Conservation (phyloP, 306 rosid genomes). For the Senna tora region DNA sequence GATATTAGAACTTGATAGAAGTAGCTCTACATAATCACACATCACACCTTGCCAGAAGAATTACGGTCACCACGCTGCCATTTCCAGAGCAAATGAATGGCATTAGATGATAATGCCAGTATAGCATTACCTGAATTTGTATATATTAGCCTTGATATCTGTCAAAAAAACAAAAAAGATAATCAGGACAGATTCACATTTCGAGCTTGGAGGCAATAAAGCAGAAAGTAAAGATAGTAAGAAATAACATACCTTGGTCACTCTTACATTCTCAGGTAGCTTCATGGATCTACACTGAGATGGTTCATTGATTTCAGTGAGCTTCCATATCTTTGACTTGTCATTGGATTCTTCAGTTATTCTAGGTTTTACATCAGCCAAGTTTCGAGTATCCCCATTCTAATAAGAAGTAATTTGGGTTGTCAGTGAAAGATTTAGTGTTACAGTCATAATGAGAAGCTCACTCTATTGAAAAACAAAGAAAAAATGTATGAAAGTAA, state of each 20-base stretch:
- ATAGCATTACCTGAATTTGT: slow-evolving; percentile 93
- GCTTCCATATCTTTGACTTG: slow-evolving; percentile 97
- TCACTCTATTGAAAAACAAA: slow-evolving; percentile 18
- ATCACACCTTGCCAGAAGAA: slow-evolving; percentile 70
- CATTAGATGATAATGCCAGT: slow-evolving; percentile 92
- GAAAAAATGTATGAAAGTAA: slow-evolving; percentile 20
- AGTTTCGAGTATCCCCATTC: slow-evolving; percentile 87
- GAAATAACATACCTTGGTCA: slow-evolving; percentile 65
- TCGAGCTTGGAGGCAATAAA: slow-evolving; percentile 12
- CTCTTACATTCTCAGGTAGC: slow-evolving; percentile 84
- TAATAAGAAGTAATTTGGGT: slow-evolving; percentile 38
- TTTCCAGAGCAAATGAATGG: slow-evolving; percentile 93
- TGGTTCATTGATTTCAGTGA: slow-evolving; percentile 86
- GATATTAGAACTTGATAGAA: slow-evolving; percentile 23
- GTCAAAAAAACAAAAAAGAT: slow-evolving; percentile 35
- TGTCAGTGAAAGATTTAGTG: slow-evolving; percentile 19
- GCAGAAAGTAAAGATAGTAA: neutral
- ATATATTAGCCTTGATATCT: slow-evolving; percentile 95
- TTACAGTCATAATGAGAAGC: slow-evolving; percentile 5
- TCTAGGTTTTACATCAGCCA: slow-evolving; percentile 96
- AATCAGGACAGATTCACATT: slow-evolving; percentile 31
- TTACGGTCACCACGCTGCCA: slow-evolving; percentile 89
- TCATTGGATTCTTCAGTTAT: slow-evolving; percentile 91
- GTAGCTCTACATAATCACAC: slow-evolving; percentile 26
- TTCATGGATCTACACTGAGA: slow-evolving; percentile 90